These are phyloP conservation scores for Penicillium digitatum DNA, from an alignment of 2,329 filamentous ascomycete species.

Conservation along the genomic window DNA sequence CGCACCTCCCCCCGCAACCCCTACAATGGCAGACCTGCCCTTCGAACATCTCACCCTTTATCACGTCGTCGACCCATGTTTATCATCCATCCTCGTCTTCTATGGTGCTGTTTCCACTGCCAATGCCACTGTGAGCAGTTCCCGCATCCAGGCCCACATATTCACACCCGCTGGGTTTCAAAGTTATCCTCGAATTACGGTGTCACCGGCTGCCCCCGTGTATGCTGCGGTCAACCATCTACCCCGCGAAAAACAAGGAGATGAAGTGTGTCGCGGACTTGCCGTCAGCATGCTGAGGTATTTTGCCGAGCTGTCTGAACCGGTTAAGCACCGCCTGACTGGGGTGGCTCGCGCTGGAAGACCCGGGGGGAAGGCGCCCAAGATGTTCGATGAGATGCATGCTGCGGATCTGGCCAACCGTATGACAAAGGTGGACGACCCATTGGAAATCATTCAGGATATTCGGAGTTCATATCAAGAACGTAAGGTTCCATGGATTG, in stretches of 20 bases:
- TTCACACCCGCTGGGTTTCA: slow-evolving; percentile 84
- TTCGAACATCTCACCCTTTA: slow-evolving; percentile 81
- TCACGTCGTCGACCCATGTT: slow-evolving; percentile 79
- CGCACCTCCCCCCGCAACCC: slow-evolving; percentile 55
- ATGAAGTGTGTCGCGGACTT: slow-evolving; percentile 84
- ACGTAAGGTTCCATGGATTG: slow-evolving; percentile 77
- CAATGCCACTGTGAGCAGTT: slow-evolving; percentile 81
- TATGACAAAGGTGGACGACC: slow-evolving; percentile 78
- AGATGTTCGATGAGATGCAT: slow-evolving; percentile 85
- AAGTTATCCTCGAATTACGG: slow-evolving; percentile 84
- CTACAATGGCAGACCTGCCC: slow-evolving; percentile 70
- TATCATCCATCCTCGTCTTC: slow-evolving; percentile 79
- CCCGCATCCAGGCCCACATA: slow-evolving; percentile 90
- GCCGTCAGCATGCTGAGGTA: slow-evolving; percentile 94
- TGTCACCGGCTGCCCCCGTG: slow-evolving; percentile 86
- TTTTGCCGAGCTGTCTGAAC: slow-evolving; percentile 77
- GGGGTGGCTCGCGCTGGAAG: slow-evolving; percentile 50
- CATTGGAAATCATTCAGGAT: slow-evolving; percentile 65
- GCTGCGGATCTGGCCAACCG: slow-evolving; percentile 82
- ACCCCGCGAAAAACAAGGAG: slow-evolving; percentile 89
- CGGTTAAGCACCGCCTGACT: slow-evolving; percentile 68
- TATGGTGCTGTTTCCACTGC: slow-evolving; percentile 86
- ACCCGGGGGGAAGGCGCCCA: slow-evolving; percentile 59
- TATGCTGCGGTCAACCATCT: slow-evolving; percentile 87
- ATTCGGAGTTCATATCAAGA: slow-evolving; percentile 73